These are phyloP conservation scores for Byssochlamys sp. DNA, from an alignment of 2,329 filamentous ascomycete species.

Conservation along the genomic window DNA sequence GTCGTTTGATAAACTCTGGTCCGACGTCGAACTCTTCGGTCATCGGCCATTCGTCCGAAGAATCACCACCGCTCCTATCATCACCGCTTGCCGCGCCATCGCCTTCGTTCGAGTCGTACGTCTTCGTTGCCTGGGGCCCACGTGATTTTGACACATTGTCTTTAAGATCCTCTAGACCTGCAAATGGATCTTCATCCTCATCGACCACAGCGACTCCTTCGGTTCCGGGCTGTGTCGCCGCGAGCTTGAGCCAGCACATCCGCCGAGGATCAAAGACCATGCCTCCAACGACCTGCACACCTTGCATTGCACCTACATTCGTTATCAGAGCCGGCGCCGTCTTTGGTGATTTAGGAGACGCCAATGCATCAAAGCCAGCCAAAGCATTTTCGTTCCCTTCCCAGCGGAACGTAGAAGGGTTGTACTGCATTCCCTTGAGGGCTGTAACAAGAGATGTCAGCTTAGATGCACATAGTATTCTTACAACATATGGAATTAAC, in stretches of 20 bases:
- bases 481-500: constrained; percentile 20
- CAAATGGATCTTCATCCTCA: constrained; percentile 87
- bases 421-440: constrained; percentile 93
- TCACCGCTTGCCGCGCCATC: constrained; percentile 23
- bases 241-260: constrained; percentile 93
- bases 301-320: constrained; percentile 73
- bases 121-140: constrained; percentile 13
- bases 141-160: constrained; percentile 41
- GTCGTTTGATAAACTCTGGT: constrained; percentile 79
- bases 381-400: constrained; percentile 90
- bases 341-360: constrained; percentile 33
- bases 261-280: constrained; percentile 97
- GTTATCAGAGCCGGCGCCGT: constrained; percentile 65
- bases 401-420: constrained; percentile 77
- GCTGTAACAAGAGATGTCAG: constrained; percentile 40
- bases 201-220: constrained; percentile 48
- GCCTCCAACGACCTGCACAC: constrained; percentile 86
- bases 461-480: not conserved
- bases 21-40: constrained; percentile 97
- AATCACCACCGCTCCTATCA: constrained; percentile 35
- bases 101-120: constrained; percentile 16
- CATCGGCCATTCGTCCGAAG: constrained; percentile 66
- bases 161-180: constrained; percentile 84
- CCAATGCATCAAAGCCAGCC: constrained; percentile 61
- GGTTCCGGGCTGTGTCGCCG: constrained; percentile 32